phyloP scores from a whole-genome alignment of 2,329 filamentous ascomycete genomes.

The Cladophialophora immunda region DNA sequence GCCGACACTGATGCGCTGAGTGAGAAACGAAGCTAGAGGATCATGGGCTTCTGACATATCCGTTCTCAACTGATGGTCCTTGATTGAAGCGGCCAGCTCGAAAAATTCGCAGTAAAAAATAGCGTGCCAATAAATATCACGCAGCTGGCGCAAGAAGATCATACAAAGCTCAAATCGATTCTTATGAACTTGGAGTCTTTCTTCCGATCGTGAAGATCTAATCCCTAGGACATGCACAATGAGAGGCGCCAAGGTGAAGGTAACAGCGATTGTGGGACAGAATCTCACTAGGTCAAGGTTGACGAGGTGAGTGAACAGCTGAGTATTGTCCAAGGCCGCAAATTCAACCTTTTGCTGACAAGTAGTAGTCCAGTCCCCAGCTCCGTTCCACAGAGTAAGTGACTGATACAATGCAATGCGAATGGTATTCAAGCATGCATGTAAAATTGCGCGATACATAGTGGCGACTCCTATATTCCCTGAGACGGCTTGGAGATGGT shows the following conservation, averaged over 20 bases:
- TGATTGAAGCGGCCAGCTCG: conserved; percentile 20
- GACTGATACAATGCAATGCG: conserved; percentile 22
- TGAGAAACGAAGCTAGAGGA: conserved; percentile 17
- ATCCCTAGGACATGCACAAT: conserved; percentile 17
- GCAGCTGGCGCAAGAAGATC: conserved; percentile 15
- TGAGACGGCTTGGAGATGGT: conserved; percentile 9
- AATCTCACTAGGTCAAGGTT: conserved; percentile 18
- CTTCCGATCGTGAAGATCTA: conserved; percentile 6
- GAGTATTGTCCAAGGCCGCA: conserved; percentile 18
- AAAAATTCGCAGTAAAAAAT: conserved; percentile 21
- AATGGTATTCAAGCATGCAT: conserved; percentile 18
- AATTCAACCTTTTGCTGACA: conserved; percentile 18
- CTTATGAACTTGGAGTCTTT: conserved; percentile 12
- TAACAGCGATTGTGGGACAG: conserved; percentile 18
- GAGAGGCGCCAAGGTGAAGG: conserved; percentile 16
- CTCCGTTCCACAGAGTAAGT: conserved; percentile 17
- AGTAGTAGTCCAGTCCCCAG: conserved; percentile 8
- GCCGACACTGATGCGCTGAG: conserved; percentile 18
- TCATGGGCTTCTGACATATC: conserved; percentile 21
- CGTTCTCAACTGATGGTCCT: conserved; percentile 8
- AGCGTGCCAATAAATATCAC: conserved; percentile 22
- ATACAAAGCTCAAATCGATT: conserved; percentile 20
- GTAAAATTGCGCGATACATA: conserved; percentile 16
- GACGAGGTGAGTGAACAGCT: conserved; percentile 19
- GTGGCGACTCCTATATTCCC: background rate